phyloP scores from a whole-genome alignment of 2,329 filamentous ascomycete genomes.

The Myriangium duriaei region DNA sequence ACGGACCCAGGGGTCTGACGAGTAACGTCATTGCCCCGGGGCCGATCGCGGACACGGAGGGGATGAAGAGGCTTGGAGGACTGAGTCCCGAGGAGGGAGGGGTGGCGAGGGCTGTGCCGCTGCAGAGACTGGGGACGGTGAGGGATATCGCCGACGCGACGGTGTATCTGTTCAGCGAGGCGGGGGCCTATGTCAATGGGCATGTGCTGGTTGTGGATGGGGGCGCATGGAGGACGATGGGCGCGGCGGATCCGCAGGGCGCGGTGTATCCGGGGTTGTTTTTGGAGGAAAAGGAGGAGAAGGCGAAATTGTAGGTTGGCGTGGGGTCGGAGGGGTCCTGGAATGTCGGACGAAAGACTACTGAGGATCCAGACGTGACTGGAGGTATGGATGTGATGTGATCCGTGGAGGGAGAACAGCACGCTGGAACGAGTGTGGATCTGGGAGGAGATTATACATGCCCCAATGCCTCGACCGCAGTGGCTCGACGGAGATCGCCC shows the following conservation, averaged over 20 bases:
- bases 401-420: no score
- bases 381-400: no score
- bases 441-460: no score
- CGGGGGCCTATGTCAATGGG: slow-evolving; percentile 77
- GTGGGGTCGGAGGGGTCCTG: no score
- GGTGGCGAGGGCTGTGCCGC: slow-evolving; percentile 43
- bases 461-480: no score
- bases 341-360: no score
- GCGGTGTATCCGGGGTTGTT: slow-evolving; percentile 17
- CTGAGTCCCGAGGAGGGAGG: not conserved
- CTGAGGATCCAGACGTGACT: no score
- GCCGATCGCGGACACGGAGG: slow-evolving; percentile 71
- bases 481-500: no score
- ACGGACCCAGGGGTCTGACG: slow-evolving; percentile 74
- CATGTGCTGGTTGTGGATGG: slow-evolving; percentile 60
- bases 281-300: no score
- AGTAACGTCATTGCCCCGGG: slow-evolving; percentile 85
- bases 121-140: slow-evolving; percentile 64
- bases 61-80: slow-evolving; percentile 29
- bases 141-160: slow-evolving; percentile 90
- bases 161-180: slow-evolving; percentile 74
- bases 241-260: slow-evolving; percentile 24
- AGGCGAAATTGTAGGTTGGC: no score
- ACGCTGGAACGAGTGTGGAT: no score
- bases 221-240: slow-evolving; percentile 36